phyloP scores from a whole-genome alignment of 306 rosid genomes.

The Cucumis sativus region DNA sequence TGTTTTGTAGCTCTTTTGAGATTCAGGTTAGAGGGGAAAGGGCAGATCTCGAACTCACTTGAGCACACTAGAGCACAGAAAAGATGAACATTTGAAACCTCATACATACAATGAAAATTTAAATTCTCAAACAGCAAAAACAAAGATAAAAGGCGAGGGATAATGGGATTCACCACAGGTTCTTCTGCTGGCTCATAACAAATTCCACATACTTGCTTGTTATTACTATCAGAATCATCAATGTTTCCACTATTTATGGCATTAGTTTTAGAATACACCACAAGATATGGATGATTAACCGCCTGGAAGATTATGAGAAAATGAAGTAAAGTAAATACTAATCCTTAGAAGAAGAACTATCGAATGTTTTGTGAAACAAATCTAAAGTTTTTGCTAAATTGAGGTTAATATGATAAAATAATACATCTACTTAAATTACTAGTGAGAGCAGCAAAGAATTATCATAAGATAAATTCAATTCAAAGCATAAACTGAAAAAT shows the following conservation, averaged over 20 bases:
- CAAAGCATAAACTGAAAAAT: neutral
- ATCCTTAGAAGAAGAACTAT: neutral
- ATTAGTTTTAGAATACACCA: constrained; percentile 63
- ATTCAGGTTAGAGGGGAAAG: too few species aligned
- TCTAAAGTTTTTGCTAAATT: neutral
- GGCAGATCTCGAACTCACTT: too few species aligned
- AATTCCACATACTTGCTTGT: constrained; percentile 52
- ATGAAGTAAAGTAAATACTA: neutral
- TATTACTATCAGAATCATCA: constrained; percentile 15
- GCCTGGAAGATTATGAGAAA: constrained; percentile 27
- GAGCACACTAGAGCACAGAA: neutral
- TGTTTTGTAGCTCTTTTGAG: too few species aligned
- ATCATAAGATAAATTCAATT: neutral
- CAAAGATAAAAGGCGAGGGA: neutral
- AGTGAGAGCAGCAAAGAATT: neutral
- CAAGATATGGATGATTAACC: constrained; percentile 87
- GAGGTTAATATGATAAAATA: neutral
- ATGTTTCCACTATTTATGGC: constrained; percentile 26
- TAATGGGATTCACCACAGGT: constrained; percentile 30
- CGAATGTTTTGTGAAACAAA: neutral
- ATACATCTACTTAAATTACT: neutral
- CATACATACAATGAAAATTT: neutral
- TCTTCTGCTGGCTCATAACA: constrained; percentile 73
- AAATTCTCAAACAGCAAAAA: neutral
- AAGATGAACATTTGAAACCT: neutral